Evolutionary conservation across 208 protist species (phyloP).

Genomic region (Acanthamoeba divionensis): DNA sequence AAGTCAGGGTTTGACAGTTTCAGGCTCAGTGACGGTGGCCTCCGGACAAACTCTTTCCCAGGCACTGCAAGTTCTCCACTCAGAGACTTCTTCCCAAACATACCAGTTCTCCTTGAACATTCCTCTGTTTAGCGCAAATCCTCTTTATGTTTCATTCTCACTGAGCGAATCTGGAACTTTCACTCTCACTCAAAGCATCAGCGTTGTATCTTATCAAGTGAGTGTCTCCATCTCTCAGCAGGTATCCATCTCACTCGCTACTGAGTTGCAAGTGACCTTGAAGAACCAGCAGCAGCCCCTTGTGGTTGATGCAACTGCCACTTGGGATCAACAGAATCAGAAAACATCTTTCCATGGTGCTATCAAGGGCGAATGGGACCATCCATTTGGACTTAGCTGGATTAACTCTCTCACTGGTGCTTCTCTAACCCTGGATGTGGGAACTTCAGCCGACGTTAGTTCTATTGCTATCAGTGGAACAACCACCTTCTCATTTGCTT

Average conservation of each 20-base stretch:
- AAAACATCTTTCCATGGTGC: too few species aligned
- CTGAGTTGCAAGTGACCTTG: background rate
- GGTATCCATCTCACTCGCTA: background rate
- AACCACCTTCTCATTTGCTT: background rate
- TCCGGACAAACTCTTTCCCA: background rate
- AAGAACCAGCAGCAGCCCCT: background rate
- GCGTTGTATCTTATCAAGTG: background rate
- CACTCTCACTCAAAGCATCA: background rate
- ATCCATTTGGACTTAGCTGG: slow-evolving; percentile 7
- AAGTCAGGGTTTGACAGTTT: background rate
- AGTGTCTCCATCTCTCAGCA: background rate
- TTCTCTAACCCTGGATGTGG: background rate
- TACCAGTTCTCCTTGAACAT: background rate
- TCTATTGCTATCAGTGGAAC: background rate
- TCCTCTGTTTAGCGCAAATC: background rate
- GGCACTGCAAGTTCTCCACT: background rate
- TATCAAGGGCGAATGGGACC: background rate
- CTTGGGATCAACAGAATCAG: too few species aligned
- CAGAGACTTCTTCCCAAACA: background rate
- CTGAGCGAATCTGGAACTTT: background rate
- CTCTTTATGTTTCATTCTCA: background rate
- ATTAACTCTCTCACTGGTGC: background rate
- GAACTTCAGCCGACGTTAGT: background rate
- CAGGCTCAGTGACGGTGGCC: background rate
- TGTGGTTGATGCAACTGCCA: background rate